These are phyloP conservation scores for Phytomonas sp. DNA, from an alignment of 208 protist species.

Conservation along the genomic window DNA sequence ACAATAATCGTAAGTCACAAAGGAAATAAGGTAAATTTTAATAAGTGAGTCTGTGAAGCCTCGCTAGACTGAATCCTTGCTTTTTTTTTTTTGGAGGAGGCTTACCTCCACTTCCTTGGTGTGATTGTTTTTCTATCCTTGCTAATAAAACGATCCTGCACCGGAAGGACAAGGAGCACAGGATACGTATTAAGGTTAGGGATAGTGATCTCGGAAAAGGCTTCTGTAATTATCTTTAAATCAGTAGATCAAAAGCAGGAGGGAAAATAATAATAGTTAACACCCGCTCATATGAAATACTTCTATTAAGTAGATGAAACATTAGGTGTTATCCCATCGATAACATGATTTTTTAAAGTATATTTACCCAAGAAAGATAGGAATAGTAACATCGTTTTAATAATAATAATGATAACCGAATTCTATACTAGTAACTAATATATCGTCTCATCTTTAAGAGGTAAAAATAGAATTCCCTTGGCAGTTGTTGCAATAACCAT, in stretches of 20 bases:
- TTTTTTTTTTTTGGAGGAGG: neutral
- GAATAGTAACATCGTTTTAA: conserved; percentile 17
- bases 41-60: neutral
- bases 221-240: conserved; percentile 10
- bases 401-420: neutral
- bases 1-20: neutral
- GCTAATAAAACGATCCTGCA: neutral
- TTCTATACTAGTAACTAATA: conserved; percentile 6
- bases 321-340: neutral
- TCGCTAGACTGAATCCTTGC: neutral
- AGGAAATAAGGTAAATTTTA: neutral
- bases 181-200: neutral
- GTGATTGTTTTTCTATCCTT: neutral
- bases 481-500: neutral
- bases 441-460: conserved; percentile 8
- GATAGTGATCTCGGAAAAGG: conserved; percentile 4
- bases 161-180: neutral
- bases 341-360: neutral
- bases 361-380: conserved; percentile 17
- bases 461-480: conserved; percentile 2
- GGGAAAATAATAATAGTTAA: conserved; percentile 1
- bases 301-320: neutral
- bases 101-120: neutral
- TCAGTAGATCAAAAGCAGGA: neutral
- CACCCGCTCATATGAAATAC: neutral